A percentile compares a stretch with the other conserved stretches of the same genome.
phyloP scores from a whole-genome alignment of 441 rosid genomes.

The Populus hybrid region DNA sequence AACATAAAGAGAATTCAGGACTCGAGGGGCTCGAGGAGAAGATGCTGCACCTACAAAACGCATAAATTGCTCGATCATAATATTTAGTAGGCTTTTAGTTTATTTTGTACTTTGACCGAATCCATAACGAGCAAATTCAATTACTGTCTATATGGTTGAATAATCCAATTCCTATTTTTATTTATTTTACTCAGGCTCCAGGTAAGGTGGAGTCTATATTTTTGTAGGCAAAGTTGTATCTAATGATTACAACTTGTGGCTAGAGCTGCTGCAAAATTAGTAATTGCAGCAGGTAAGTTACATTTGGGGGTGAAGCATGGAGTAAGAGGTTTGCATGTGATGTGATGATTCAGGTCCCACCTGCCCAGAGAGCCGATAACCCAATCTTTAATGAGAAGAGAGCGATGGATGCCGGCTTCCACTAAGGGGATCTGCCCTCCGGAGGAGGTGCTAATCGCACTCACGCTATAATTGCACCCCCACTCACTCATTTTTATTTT shows the following conservation, averaged over 20 bases:
- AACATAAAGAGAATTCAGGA: background rate
- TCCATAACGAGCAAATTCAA: background rate
- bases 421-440: background rate
- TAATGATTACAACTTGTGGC: background rate
- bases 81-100: background rate
- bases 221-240: background rate
- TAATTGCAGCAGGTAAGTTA: background rate
- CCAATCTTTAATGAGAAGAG: background rate
- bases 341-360: background rate
- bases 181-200: background rate
- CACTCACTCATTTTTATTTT: background rate
- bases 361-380: background rate
- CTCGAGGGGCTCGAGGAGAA: constrained; percentile 6
- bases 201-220: background rate
- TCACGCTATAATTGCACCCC: no score
- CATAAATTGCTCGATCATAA: background rate
- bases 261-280: background rate
- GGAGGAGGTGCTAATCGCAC: background rate
- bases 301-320: background rate
- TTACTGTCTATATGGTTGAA: background rate
- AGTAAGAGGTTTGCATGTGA: background rate
- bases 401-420: background rate
- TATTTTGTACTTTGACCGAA: background rate
- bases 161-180: background rate
- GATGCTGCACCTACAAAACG: background rate